Base-by-base conservation (phyloP, 768 basidiomycete species). In the Termitomyces sp. region DNA sequence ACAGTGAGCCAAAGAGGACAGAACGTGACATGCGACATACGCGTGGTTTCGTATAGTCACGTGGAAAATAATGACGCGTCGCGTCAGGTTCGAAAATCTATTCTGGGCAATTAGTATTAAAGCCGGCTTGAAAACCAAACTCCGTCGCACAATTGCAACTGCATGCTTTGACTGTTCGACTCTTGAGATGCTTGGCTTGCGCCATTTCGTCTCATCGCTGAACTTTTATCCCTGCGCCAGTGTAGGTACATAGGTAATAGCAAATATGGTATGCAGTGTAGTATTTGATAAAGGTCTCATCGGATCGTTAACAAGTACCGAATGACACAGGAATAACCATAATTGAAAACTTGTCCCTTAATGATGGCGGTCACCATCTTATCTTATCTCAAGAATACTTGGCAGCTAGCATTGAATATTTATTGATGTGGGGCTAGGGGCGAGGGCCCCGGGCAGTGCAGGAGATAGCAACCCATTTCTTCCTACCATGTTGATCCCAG, bases 401-500 rank as follows among this genome's bases (percentile, higher is more conserved):
- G 39, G 6, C 55, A 35, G 21, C 28, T 12, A 28, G 9, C 37
- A 49, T 25, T 21, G 14, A 34, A 7, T 16, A 25, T 3, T 27
- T 27, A 14, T 16, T 43, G 43, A 32, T 32, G 23, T 16, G 10
- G 8, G 12, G 4, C 11, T 37, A 5, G 4, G 37, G 37, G 16
- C 32, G 17, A 2, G 14, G 25, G 14, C 10, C 9, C 25, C 16
- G 47, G 50, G 44, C 54, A 42, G 49, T 52, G 58, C 58, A 52
- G 17, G 25, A 27, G 34, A 12, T 11, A 44, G 16, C 25, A 27
- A 23, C 21, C 46, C 47, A 19, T 43, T 30, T 34, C 49, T 9
- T 37, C 27, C 53, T 39, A 43, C 45, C 47, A 64, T 66, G 65
- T 43, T 52, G 27, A 48, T 27, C 14, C 59, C 55, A 30, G 78